Base-by-base conservation (phyloP, 2,329 filamentous ascomycete genomes). In the Talaromyces atroroseus region DNA sequence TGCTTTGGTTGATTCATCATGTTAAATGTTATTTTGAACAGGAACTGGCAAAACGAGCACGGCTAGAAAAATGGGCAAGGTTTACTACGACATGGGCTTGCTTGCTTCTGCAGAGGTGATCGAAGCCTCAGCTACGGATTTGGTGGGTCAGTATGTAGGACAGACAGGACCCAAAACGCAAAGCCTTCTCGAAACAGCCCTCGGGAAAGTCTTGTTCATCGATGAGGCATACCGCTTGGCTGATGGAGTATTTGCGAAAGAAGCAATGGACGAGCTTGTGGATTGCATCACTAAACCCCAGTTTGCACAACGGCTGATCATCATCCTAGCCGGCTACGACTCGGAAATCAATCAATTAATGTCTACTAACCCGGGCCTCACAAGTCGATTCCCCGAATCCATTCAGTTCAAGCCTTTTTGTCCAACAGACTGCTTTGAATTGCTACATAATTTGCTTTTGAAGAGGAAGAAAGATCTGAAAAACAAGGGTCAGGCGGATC, bases 51-150 rank as follows among this genome's bases (percentile, higher is more conserved):
- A 91, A 64, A 90, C 87, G 0, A 85, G 84, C 0, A 89, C 80
- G 0, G 89, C 89, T 0, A 74, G 79, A n/a, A 87, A 85, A 59
- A 88, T 92, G 79, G 88, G 88, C 3, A 81, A 89, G 59, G 76
- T 92, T 0, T 92, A 83, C 64, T 91, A 89, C 64, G 84, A 91
- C 62, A 82, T 90, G 78, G 87, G 87, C 0, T 81, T 91, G 34
- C 71, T 92, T 0, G 71, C 81, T 0, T 75, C 75, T 0, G 78
- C 76, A 0, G 80, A 85, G 24, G 84, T 90, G 0, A 66, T 84
- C 0, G 85, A 90, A 54, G 82, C 78, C 47, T 90, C 88, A 0
- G 84, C 85, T 0, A 82, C 83, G 0, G 86, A 91, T 34, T 66
- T 92, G 0, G 76, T 92, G 0, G 88, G 83, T 0, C 75, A 87